A percentile compares a stretch with the other conserved stretches of the same genome.
These are phyloP conservation scores for Agrostemma githago DNA, from an alignment of 148 eudicot species.

Conservation along the genomic window DNA sequence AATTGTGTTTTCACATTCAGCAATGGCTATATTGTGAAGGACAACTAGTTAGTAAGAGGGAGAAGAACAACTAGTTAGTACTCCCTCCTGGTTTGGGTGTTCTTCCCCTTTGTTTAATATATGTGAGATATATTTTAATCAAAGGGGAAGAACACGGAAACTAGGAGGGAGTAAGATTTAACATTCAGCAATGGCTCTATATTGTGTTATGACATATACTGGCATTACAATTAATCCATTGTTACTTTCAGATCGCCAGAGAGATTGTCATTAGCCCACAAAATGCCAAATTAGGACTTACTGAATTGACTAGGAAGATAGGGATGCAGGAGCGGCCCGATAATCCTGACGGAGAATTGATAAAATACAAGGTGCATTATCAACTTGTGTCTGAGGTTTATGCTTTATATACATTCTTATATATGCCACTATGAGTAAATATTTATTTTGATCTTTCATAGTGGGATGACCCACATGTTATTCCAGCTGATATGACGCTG, in stretches of 20 bases:
- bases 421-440: slow-evolving; percentile 10
- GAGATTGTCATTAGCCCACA: slow-evolving; percentile 94
- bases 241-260: slow-evolving; percentile 66
- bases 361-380: slow-evolving; percentile 56
- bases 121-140: too few species aligned
- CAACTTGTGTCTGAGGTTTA: not conserved
- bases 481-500: slow-evolving; percentile 66
- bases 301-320: slow-evolving; percentile 62
- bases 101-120: too few species aligned
- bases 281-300: slow-evolving; percentile 69
- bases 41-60: not conserved
- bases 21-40: not conserved
- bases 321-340: slow-evolving; percentile 57
- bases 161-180: too few species aligned
- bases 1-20: too few species aligned
- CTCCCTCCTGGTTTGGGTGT: too few species aligned
- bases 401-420: not conserved
- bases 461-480: slow-evolving; percentile 89
- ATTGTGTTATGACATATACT: not conserved
- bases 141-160: too few species aligned
- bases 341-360: slow-evolving; percentile 63
- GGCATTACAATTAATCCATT: slow-evolving; percentile 6
- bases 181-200: not conserved
- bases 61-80: too few species aligned
- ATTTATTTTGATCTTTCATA: slow-evolving; percentile 28